A percentile compares a stretch with the other conserved stretches of the same genome.
Evolutionary conservation across 108 stramenopile genomes (phyloP).

Genomic region (Aurantiochytrium sp.): DNA sequence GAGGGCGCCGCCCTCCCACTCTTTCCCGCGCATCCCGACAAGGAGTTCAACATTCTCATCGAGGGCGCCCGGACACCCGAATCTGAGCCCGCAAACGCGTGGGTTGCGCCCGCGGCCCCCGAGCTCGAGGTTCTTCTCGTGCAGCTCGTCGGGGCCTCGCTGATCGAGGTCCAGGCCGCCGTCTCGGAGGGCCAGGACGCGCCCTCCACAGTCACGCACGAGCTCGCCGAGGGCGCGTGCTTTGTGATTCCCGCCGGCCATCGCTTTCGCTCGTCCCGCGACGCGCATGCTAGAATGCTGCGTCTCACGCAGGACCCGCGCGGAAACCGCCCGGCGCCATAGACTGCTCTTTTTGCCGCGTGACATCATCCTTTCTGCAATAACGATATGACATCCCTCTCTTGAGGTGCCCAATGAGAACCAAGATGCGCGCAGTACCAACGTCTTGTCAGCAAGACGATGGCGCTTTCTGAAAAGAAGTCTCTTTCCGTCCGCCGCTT

Average conservation of each 20-base stretch:
- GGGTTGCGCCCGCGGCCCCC: neutral
- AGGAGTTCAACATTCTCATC: neutral
- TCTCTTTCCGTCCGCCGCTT: too few species aligned
- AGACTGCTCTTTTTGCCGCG: too few species aligned
- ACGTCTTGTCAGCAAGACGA: too few species aligned
- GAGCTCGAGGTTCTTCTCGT: neutral
- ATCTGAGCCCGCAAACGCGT: neutral
- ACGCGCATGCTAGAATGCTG: neutral
- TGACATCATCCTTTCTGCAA: too few species aligned
- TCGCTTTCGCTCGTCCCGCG: neutral
- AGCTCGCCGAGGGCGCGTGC: neutral
- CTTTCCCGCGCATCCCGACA: constrained; percentile 15
- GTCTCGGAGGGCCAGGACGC: too few species aligned
- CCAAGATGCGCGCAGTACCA: too few species aligned
- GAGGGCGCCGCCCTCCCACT: neutral
- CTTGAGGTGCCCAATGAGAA: too few species aligned
- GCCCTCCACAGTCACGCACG: neutral
- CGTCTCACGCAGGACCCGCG: neutral
- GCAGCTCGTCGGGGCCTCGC: constrained; percentile 7
- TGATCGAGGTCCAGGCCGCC: neutral
- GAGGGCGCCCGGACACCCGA: neutral
- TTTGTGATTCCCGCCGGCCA: neutral
- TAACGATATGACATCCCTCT: too few species aligned
- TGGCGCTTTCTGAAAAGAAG: too few species aligned
- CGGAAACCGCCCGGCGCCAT: neutral